Conservation (phyloP, 495 filamentous ascomycete genomes). For the Apiosordaria backusii region DNA sequence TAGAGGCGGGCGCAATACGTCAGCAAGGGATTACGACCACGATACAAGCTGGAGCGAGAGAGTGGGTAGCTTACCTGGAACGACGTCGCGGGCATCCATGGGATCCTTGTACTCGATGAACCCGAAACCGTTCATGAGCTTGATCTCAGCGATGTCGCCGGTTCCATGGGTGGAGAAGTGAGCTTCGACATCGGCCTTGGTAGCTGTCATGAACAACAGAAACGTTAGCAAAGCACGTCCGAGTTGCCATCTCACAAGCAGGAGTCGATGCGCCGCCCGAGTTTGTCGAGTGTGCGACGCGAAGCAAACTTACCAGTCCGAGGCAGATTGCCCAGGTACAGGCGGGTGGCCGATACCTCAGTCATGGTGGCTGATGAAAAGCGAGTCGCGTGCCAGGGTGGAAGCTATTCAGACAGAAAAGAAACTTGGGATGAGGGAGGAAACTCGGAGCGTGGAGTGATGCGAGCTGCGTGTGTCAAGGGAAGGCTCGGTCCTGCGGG, state of each 20-base stretch:
- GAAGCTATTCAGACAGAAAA: neutral
- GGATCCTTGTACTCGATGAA: conserved; percentile 99
- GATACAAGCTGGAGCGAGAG: conserved; percentile 9
- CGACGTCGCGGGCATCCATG: conserved; percentile 94
- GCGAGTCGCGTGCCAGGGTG: neutral
- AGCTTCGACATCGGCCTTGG: conserved; percentile 92
- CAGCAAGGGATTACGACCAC: conserved; percentile 26
- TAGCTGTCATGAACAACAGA: conserved; percentile 55
- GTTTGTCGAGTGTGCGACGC: conserved; percentile 12
- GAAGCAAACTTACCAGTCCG: conserved; percentile 73
- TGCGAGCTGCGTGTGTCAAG: neutral
- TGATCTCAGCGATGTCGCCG: conserved; percentile 96
- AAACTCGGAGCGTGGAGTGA: conserved; percentile 7
- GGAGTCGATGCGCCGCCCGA: conserved; percentile 7
- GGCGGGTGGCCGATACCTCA: conserved; percentile 85
- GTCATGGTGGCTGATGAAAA: conserved; percentile 47
- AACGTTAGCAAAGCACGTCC: neutral
- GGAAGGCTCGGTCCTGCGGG: conserved; percentile 1
- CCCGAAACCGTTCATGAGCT: conserved; percentile 99
- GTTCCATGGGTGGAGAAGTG: conserved; percentile 95
- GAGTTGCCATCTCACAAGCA: neutral
- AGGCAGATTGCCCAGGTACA: conserved; percentile 96
- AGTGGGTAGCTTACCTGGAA: conserved; percentile 68
- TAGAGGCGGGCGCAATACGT: conserved; percentile 30
- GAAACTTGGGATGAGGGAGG: neutral